Conservation (phyloP, 1,284 basidiomycete species). For the Volvariella surrecta region DNA sequence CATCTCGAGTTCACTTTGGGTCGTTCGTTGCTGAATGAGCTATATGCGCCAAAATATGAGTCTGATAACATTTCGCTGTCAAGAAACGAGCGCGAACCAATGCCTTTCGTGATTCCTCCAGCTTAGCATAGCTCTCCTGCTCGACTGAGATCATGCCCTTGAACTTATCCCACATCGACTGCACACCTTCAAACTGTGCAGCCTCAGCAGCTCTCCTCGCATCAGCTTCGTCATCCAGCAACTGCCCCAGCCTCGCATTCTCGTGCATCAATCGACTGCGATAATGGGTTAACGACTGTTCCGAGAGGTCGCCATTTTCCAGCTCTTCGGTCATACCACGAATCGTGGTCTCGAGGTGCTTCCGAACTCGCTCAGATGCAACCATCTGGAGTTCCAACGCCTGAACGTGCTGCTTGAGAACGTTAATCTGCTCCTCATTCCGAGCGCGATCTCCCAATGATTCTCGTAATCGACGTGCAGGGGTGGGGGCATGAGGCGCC, state of each 20-base stretch:
- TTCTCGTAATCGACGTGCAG: conserved; percentile 2
- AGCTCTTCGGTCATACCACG: conserved; percentile 57
- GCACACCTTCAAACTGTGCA: conserved; percentile 55
- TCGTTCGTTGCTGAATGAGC: conserved; percentile 60
- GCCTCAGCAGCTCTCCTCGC: conserved; percentile 52
- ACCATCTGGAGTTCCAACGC: conserved; percentile 63
- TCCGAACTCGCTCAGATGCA: conserved; percentile 58
- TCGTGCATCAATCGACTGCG: conserved; percentile 49
- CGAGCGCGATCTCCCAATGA: no score
- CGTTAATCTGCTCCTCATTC: conserved; percentile 8
- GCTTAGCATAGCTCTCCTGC: conserved; percentile 49
- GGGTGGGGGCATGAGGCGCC: conserved; percentile 4
- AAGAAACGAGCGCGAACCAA: conserved; percentile 33
- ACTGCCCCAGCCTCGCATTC: conserved; percentile 44
- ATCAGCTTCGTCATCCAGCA: conserved; percentile 59
- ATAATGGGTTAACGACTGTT: conserved; percentile 53
- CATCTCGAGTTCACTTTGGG: conserved; percentile 56
- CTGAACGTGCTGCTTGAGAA: conserved; percentile 58
- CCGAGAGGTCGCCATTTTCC: conserved; percentile 58
- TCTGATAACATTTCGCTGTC: conserved; percentile 1
- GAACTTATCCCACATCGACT: conserved; percentile 65
- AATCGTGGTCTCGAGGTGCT: conserved; percentile 56
- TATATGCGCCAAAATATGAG: conserved; percentile 17
- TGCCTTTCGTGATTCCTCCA: conserved; percentile 69
- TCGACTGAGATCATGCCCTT: conserved; percentile 53